Evolutionary conservation across 768 basidiomycete species (phyloP).

Genomic region (Termitomyces sp.): DNA sequence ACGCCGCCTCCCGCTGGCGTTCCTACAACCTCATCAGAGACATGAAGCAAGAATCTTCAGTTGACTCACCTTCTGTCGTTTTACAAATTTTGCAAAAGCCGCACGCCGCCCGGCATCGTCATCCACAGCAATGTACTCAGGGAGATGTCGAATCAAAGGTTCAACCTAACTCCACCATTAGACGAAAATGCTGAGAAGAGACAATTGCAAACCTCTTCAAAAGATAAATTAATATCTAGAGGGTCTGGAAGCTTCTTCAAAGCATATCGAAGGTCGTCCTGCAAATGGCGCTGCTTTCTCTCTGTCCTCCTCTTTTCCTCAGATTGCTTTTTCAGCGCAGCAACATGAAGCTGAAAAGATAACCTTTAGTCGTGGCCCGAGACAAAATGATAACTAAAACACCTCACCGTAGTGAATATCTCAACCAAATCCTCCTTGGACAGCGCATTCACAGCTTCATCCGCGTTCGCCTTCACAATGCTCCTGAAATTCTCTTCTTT

Average conservation of each 20-base stretch:
- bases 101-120: conserved; percentile 79
- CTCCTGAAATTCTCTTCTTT: conserved; percentile 56
- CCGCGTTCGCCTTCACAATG: conserved; percentile 51
- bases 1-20: conserved; percentile 67
- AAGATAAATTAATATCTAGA: conserved; percentile 67
- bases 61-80: conserved; percentile 76
- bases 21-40: conserved; percentile 40
- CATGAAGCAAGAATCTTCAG: background rate
- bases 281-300: conserved; percentile 76
- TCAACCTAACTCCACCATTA: conserved; percentile 40
- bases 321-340: conserved; percentile 67
- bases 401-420: conserved; percentile 60
- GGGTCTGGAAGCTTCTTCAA: conserved; percentile 84
- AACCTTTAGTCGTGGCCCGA: background rate
- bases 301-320: conserved; percentile 87
- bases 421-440: conserved; percentile 45
- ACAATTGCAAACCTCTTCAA: conserved; percentile 65
- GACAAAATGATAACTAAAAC: background rate
- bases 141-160: conserved; percentile 72
- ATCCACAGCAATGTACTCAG: conserved; percentile 83
- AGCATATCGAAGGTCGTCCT: conserved; percentile 95
- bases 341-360: conserved; percentile 56
- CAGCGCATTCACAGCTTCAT: conserved; percentile 44
- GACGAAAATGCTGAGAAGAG: background rate
- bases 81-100: conserved; percentile 85